phyloP scores from a whole-genome alignment of 805 yeast genomes.

The Kuraishia capsulata region DNA sequence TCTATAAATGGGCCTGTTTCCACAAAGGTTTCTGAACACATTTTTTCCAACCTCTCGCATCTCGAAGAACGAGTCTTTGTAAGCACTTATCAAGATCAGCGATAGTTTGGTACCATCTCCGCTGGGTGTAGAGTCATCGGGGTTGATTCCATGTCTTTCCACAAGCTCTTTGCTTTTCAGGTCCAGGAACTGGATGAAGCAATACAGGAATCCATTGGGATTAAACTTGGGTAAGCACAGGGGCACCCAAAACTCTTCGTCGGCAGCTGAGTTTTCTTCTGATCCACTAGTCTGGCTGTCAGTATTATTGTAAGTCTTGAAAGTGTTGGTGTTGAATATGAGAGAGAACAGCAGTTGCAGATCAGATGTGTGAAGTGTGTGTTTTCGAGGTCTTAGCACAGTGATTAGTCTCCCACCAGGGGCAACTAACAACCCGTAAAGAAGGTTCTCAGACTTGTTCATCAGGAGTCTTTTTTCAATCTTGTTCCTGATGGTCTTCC shows the following conservation, averaged over 20 bases:
- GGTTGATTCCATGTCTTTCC: slow-evolving; percentile 18
- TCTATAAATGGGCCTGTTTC: slow-evolving; percentile 22
- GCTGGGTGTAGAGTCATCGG: slow-evolving; percentile 5
- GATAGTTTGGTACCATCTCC: slow-evolving; percentile 24
- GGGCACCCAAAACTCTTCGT: slow-evolving; percentile 88
- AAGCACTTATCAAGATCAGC: slow-evolving; percentile 49
- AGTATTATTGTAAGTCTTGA: slow-evolving; percentile 20
- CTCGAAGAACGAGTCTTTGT: slow-evolving; percentile 70
- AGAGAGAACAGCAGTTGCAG: slow-evolving; percentile 65
- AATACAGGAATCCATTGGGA: slow-evolving; percentile 76
- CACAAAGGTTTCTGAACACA: slow-evolving; percentile 34
- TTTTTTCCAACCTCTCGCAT: slow-evolving; percentile 53
- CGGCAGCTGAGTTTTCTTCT: slow-evolving; percentile 14
- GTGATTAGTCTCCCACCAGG: slow-evolving; percentile 58
- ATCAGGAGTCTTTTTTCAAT: slow-evolving; percentile 46
- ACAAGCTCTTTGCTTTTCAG: slow-evolving; percentile 21
- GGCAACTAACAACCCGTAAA: slow-evolving; percentile 69
- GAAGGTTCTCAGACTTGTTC: slow-evolving; percentile 41
- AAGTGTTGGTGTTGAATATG: slow-evolving; percentile 49
- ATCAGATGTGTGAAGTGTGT: slow-evolving; percentile 75
- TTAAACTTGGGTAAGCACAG: slow-evolving; percentile 88
- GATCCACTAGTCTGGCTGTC: slow-evolving; percentile 7
- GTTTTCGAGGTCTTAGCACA: slow-evolving; percentile 67
- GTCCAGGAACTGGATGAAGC: slow-evolving; percentile 59
- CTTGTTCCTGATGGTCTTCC: slow-evolving; percentile 45